These are phyloP conservation scores for Apostasia ramifera DNA, from an alignment of 106 monocot species.

Conservation along the genomic window DNA sequence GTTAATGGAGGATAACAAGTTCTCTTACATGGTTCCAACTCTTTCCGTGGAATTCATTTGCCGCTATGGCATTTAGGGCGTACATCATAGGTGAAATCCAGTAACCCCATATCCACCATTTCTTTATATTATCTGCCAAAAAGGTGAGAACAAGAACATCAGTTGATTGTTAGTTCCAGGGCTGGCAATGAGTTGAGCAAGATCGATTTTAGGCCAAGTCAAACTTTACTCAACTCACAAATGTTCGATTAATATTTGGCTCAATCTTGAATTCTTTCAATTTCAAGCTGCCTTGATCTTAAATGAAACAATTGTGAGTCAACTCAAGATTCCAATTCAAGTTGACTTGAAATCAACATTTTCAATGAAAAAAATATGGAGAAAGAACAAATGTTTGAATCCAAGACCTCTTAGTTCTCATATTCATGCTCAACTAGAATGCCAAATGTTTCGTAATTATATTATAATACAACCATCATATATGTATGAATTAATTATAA, in stretches of 20 bases:
- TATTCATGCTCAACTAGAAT: no score
- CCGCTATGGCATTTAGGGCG: constrained; percentile 24
- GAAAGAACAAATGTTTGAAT: no score
- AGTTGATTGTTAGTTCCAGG: neutral
- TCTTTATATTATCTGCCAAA: constrained; percentile 23
- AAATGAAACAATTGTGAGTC: neutral
- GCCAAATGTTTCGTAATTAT: no score
- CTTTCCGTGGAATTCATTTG: constrained; percentile 38
- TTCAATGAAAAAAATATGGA: no score
- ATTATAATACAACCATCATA: no score
- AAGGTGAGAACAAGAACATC: neutral
- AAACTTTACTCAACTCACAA: no score
- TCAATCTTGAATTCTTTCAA: neutral
- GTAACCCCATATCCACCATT: constrained; percentile 56
- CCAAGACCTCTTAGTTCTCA: no score
- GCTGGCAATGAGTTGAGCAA: neutral
- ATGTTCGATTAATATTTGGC: no score
- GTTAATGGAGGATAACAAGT: no score
- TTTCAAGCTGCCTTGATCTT: neutral
- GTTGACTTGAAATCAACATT: no score
- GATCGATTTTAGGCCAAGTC: neutral
- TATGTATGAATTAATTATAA: no score
- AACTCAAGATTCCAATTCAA: neutral
- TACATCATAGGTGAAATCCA: constrained; percentile 48
- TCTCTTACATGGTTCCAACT: constrained; percentile 37